These are phyloP conservation scores for Phytophthora litchii DNA, from an alignment of 352 stramenopile genomes.

Conservation along the genomic window DNA sequence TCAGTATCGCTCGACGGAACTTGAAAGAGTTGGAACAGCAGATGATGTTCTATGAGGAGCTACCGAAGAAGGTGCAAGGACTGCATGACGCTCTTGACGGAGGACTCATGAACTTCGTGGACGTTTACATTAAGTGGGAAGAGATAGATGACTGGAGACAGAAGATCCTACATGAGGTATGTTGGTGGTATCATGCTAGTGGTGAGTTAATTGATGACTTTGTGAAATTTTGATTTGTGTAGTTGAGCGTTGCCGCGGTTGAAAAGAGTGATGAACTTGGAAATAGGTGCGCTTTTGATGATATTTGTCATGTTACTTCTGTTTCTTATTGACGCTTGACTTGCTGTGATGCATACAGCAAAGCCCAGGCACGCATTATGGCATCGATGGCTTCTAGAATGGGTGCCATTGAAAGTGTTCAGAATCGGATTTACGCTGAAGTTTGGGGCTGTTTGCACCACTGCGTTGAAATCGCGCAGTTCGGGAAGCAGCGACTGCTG, in stretches of 20 bases:
- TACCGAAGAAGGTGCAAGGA: slow-evolving; percentile 65
- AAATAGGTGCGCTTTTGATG: slow-evolving; percentile 45
- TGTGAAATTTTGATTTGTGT: slow-evolving; percentile 2
- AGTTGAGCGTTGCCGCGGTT: slow-evolving; percentile 59
- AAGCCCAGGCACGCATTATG: slow-evolving; percentile 69
- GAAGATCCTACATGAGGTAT: slow-evolving; percentile 81
- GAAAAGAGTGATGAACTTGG: slow-evolving; percentile 80
- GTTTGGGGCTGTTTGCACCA: slow-evolving; percentile 84
- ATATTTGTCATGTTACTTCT: not conserved
- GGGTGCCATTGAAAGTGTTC: slow-evolving; percentile 59
- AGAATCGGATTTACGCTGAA: slow-evolving; percentile 70
- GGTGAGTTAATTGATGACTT: not conserved
- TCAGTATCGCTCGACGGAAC: slow-evolving; percentile 84
- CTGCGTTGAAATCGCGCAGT: slow-evolving; percentile 84
- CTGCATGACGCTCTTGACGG: slow-evolving; percentile 58
- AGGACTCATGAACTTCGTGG: slow-evolving; percentile 54
- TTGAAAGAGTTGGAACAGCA: slow-evolving; percentile 81
- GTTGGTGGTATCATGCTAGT: not conserved
- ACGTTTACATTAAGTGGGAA: slow-evolving; percentile 74
- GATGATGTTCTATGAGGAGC: slow-evolving; percentile 85
- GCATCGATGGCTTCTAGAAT: slow-evolving; percentile 73
- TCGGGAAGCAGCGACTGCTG: slow-evolving; percentile 63
- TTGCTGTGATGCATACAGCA: slow-evolving; percentile 37
- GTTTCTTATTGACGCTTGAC: not conserved
- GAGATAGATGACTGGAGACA: slow-evolving; percentile 83